phyloP scores from a whole-genome alignment of 768 basidiomycete species.

The Macrocybe gigantea region DNA sequence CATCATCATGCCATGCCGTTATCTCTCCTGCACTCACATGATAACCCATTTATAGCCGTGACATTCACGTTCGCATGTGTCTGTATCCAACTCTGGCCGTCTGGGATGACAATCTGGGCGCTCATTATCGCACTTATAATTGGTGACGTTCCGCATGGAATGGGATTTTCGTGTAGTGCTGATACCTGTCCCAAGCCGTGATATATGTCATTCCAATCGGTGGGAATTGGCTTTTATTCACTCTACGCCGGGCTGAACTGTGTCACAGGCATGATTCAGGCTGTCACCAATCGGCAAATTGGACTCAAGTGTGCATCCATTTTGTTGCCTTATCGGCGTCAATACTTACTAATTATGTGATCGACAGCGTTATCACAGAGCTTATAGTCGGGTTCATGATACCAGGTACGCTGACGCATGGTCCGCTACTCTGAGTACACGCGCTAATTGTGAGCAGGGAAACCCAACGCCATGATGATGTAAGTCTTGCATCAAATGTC shows the following conservation, averaged over 20 bases:
- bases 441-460: constrained; percentile 41
- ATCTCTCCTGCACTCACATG: not conserved
- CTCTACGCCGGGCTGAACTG: too few species aligned
- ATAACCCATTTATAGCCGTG: constrained; percentile 21
- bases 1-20: constrained; percentile 4
- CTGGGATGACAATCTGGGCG: constrained; percentile 65
- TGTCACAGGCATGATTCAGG: constrained; percentile 57
- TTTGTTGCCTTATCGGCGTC: not conserved
- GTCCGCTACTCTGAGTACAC: constrained; percentile 2
- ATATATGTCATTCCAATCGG: constrained; percentile 71
- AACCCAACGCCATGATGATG: constrained; percentile 75
- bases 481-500: constrained; percentile 18
- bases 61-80: constrained; percentile 60
- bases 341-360: not conserved
- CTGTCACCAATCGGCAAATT: constrained; percentile 76
- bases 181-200: constrained; percentile 21
- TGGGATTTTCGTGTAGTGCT: not conserved
- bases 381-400: constrained; percentile 60
- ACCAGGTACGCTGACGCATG: constrained; percentile 23
- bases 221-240: constrained; percentile 1
- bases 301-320: constrained; percentile 36
- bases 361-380: constrained; percentile 60
- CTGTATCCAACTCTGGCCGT: constrained; percentile 60
- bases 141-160: constrained; percentile 16
- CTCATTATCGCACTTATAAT: constrained; percentile 46